A percentile compares a stretch with the other conserved stretches of the same genome.
Evolutionary conservation across 257 asterid genomes (phyloP).

Genomic region (Anisodus acutangulus): DNA sequence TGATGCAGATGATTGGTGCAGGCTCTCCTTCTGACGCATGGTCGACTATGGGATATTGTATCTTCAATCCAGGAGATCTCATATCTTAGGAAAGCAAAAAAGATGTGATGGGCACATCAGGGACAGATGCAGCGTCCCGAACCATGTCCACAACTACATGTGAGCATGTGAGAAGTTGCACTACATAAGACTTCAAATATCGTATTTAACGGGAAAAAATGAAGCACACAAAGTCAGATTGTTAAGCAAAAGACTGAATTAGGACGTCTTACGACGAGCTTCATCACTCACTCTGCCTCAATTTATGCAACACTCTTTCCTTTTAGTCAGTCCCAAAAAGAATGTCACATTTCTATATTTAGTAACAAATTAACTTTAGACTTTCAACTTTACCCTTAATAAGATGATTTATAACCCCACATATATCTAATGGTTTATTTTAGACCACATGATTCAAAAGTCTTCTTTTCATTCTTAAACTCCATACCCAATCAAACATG

Average conservation of each 20-base stretch:
- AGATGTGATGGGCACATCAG: not conserved
- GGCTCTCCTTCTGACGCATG: not conserved
- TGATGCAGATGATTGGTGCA: slow-evolving; percentile 9
- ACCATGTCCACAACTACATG: not conserved
- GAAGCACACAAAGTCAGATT: not conserved
- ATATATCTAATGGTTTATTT: not conserved
- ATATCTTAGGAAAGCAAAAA: not conserved
- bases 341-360: not conserved
- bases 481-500: not conserved
- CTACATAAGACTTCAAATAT: not conserved
- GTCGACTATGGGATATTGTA: not conserved
- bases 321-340: not conserved
- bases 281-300: not conserved
- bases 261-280: not conserved
- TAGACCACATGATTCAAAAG: not conserved
- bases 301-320: not conserved
- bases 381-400: not conserved
- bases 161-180: not conserved
- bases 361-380: not conserved
- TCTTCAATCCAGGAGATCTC: not conserved
- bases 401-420: not conserved
- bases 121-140: not conserved
- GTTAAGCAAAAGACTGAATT: slow-evolving; percentile 11
- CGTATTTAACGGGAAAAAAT: not conserved
- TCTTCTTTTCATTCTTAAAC: not conserved